phyloP scores from a whole-genome alignment of 441 rosid genomes.

The Gossypium davidsonii region DNA sequence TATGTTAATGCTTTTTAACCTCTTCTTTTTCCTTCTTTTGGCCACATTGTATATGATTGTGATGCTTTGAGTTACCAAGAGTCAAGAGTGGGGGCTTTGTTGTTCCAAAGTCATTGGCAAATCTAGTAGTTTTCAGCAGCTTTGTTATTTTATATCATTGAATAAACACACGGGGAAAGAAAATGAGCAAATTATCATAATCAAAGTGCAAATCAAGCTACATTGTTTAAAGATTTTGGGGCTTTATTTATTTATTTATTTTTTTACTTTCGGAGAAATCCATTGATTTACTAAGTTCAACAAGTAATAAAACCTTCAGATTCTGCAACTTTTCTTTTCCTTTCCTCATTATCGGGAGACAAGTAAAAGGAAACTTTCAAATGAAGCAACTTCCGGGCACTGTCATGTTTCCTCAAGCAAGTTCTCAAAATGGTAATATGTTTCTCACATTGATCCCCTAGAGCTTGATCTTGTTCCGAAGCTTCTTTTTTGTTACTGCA shows the following conservation, averaged over 20 bases:
- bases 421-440: constrained; percentile 21
- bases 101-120: too few relatives aligned
- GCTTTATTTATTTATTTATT: background rate
- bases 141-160: background rate
- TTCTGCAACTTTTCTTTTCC: constrained; percentile 6
- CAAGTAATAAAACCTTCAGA: constrained; percentile 7
- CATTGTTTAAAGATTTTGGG: constrained; percentile 5
- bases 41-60: constrained; percentile 42
- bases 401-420: constrained; percentile 31
- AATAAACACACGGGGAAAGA: background rate
- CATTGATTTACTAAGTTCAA: constrained; percentile 2
- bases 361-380: constrained; percentile 30
- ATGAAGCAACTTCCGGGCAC: constrained; percentile 20
- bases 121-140: background rate
- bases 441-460: constrained; percentile 8
- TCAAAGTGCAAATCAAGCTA: constrained; percentile 12
- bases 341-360: constrained; percentile 18
- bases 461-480: background rate
- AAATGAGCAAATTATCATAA: background rate
- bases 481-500: background rate
- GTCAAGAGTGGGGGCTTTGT: constrained; percentile 6
- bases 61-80: constrained; percentile 34
- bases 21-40: constrained; percentile 2
- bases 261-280: background rate
- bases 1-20: constrained; percentile 3